A percentile compares a stretch with the other conserved stretches of the same genome.
phyloP scores from a whole-genome alignment of 2,329 filamentous ascomycete species.

The Stagonosporopsis rhizophila region DNA sequence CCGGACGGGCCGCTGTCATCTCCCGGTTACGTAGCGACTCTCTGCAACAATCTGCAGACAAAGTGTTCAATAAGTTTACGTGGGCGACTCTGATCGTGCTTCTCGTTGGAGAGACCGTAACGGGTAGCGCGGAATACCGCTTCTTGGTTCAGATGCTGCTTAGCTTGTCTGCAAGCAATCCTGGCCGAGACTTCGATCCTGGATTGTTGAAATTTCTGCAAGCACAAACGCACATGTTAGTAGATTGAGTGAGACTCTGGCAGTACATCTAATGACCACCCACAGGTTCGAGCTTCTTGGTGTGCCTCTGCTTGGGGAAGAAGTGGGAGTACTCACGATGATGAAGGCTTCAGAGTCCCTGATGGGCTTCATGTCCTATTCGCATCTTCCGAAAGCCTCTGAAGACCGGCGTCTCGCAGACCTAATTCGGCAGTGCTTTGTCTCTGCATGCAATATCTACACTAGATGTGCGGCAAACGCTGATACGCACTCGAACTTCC shows the following conservation, averaged over 20 bases:
- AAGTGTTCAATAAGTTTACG: slow-evolving; percentile 49
- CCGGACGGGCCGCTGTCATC: slow-evolving; percentile 48
- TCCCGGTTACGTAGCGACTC: slow-evolving; percentile 46
- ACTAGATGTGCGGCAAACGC: slow-evolving; percentile 18
- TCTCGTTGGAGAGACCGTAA: slow-evolving; percentile 53
- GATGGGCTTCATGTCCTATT: slow-evolving; percentile 21
- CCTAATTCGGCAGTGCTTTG: slow-evolving; percentile 24
- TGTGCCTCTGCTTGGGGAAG: slow-evolving; percentile 26
- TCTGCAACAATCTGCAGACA: slow-evolving; percentile 30
- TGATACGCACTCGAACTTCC: background rate
- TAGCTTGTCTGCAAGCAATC: slow-evolving; percentile 27
- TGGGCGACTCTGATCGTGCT: slow-evolving; percentile 51
- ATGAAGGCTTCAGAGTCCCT: slow-evolving; percentile 16
- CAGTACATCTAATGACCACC: background rate
- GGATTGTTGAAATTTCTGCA: slow-evolving; percentile 3
- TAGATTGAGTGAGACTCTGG: background rate
- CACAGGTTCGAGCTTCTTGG: slow-evolving; percentile 26
- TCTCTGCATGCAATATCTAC: slow-evolving; percentile 24
- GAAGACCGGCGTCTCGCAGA: slow-evolving; percentile 19
- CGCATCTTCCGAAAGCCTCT: slow-evolving; percentile 12
- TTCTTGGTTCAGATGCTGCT: slow-evolving; percentile 50
- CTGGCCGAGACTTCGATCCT: slow-evolving; percentile 1
- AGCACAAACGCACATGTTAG: slow-evolving; percentile 15
- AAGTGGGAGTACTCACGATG: slow-evolving; percentile 16
- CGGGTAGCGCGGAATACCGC: slow-evolving; percentile 49